These are phyloP conservation scores for Microdochium trichocladiopsis DNA, from an alignment of 2,329 filamentous ascomycete genomes.

Conservation along the genomic window DNA sequence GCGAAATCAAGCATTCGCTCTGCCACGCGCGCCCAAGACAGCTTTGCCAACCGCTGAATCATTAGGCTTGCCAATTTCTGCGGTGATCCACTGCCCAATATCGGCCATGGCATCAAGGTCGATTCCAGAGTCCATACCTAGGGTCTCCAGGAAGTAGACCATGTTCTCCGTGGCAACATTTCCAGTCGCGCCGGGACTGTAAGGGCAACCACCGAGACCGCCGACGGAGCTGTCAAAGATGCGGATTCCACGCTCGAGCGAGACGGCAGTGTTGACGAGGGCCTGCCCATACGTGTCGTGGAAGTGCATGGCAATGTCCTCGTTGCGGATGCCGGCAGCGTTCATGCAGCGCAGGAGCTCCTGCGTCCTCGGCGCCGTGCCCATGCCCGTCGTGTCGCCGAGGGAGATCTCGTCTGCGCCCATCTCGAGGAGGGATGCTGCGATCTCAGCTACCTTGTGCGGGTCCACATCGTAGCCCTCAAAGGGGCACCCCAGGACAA, in stretches of 20 bases:
- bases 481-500: slow-evolving; percentile 75
- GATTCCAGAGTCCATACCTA: slow-evolving; percentile 53
- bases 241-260: slow-evolving; percentile 54
- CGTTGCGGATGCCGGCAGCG: slow-evolving; percentile 43
- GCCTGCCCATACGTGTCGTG: slow-evolving; percentile 68
- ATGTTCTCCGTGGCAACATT: slow-evolving; percentile 47
- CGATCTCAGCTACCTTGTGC: slow-evolving; percentile 57
- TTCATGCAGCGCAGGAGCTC: slow-evolving; percentile 40
- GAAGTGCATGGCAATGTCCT: slow-evolving; percentile 60
- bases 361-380: slow-evolving; percentile 42
- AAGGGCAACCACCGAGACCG: slow-evolving; percentile 63
- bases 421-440: slow-evolving; percentile 68
- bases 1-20: slow-evolving; percentile 2
- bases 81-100: slow-evolving; percentile 52
- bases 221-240: slow-evolving; percentile 62
- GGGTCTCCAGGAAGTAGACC: slow-evolving; percentile 37
- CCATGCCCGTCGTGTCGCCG: slow-evolving; percentile 87
- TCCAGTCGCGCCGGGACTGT: slow-evolving; percentile 60
- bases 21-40: slow-evolving; percentile 19
- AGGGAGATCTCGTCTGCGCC: slow-evolving; percentile 87
- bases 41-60: slow-evolving; percentile 24
- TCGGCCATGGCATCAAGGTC: slow-evolving; percentile 44
- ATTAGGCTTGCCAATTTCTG: slow-evolving; percentile 37
- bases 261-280: slow-evolving; percentile 57
- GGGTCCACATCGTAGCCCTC: slow-evolving; percentile 59